phyloP scores from a whole-genome alignment of 1,284 basidiomycete genomes.

The Singerocomus inundabilis region DNA sequence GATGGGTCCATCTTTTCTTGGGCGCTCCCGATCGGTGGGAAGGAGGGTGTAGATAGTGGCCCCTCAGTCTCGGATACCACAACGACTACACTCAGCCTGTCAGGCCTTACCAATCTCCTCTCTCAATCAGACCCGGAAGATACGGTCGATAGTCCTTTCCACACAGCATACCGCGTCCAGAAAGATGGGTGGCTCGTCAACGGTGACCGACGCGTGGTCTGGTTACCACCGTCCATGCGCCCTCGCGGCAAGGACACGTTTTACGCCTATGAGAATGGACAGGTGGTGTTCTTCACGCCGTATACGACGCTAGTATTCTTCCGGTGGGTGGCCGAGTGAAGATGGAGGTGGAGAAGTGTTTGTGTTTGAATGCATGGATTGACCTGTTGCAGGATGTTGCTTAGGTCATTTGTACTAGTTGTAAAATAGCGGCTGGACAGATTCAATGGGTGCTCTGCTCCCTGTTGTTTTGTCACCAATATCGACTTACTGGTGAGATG shows the following conservation, averaged over 20 bases:
- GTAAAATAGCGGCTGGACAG: too few species aligned
- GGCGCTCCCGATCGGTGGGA: neutral
- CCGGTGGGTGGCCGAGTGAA: too few species aligned
- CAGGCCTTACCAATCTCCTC: too few species aligned
- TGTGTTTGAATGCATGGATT: too few species aligned
- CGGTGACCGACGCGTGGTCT: constrained; percentile 9
- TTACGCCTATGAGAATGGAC: constrained; percentile 6
- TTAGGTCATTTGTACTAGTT: too few species aligned
- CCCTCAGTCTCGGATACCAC: neutral
- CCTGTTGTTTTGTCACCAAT: too few species aligned
- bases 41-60: constrained; percentile 3
- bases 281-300: neutral
- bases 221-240: constrained; percentile 3
- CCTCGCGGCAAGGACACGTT: constrained; percentile 9
- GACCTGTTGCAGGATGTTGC: too few species aligned
- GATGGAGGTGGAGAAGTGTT: too few species aligned
- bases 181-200: constrained; percentile 16
- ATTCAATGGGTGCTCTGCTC: too few species aligned
- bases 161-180: constrained; percentile 12
- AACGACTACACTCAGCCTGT: too few species aligned
- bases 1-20: constrained; percentile 11
- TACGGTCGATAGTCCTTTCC: constrained; percentile 1
- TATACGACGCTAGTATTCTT: too few species aligned
- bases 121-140: constrained; percentile 15
- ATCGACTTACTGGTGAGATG: constrained; percentile 26